A percentile compares a stretch with the other conserved stretches of the same genome.
These are phyloP conservation scores for Pestalotiopsis sp. DNA, from an alignment of 2,329 filamentous ascomycete genomes.

Conservation along the genomic window DNA sequence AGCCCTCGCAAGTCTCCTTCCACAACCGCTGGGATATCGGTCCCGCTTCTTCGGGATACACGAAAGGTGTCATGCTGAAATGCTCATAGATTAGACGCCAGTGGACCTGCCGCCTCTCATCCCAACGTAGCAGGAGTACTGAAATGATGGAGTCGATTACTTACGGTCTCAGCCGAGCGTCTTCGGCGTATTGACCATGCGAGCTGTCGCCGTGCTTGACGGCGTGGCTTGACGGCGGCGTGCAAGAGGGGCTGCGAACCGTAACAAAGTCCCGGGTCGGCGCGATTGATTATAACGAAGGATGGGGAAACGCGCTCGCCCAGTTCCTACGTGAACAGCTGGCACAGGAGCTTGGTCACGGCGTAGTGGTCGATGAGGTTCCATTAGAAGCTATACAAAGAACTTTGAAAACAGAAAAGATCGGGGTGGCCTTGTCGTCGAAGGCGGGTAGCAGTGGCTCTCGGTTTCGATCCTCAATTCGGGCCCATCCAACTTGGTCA, in stretches of 20 bases:
- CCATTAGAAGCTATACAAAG: neutral
- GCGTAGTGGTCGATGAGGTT: constrained; percentile 17
- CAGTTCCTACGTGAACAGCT: constrained; percentile 1
- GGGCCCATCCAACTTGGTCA: constrained; percentile 18
- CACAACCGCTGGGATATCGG: constrained; percentile 21
- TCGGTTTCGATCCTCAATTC: constrained; percentile 17
- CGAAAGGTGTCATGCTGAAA: constrained; percentile 18
- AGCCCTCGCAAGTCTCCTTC: constrained; percentile 29
- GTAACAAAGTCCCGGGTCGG: neutral
- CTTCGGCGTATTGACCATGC: neutral
- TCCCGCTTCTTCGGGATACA: constrained; percentile 23
- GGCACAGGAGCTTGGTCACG: constrained; percentile 16
- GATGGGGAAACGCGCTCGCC: neutral
- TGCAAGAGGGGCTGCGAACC: neutral
- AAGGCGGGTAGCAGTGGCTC: constrained; percentile 17
- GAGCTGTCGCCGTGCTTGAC: neutral
- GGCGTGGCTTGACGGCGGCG: neutral
- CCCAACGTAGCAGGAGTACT: too few species aligned
- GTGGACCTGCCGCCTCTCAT: too few species aligned
- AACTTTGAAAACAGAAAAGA: too few species aligned
- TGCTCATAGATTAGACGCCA: neutral
- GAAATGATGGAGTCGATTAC: neutral
- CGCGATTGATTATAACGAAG: neutral
- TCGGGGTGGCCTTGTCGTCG: constrained; percentile 11
- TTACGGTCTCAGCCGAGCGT: neutral